Evolutionary conservation across 73 alveolate species (phyloP).

Genomic region (Paramecium biaurelia): DNA sequence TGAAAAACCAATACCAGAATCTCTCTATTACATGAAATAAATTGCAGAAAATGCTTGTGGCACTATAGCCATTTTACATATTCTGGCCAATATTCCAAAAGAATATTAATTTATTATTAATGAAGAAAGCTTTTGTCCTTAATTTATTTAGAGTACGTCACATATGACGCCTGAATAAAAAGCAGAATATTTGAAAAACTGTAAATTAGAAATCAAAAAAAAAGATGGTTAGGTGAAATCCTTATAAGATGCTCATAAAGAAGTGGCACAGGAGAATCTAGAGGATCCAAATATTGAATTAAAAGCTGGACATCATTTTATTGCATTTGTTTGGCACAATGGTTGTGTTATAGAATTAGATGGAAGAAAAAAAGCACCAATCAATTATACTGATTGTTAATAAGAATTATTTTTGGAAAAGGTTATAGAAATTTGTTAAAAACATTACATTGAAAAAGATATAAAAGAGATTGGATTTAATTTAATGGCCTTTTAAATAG

Average conservation of each 20-base stretch:
- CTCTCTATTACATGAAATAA: conserved; percentile 67
- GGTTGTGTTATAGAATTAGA: conserved; percentile 67
- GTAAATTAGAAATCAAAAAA: conserved; percentile 29
- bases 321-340: conserved; percentile 61
- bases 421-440: conserved; percentile 19
- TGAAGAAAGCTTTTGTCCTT: conserved; percentile 44
- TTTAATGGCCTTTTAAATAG: conserved; percentile 35
- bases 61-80: conserved; percentile 65
- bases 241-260: conserved; percentile 40
- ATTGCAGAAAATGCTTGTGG: conserved; percentile 72
- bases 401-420: conserved; percentile 54
- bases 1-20: background rate
- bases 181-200: conserved; percentile 41
- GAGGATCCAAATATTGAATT: conserved; percentile 8
- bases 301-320: conserved; percentile 63
- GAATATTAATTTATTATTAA: background rate
- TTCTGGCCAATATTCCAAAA: conserved; percentile 39
- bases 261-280: conserved; percentile 47
- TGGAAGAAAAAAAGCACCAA: conserved; percentile 68
- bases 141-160: background rate
- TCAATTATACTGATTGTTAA: conserved; percentile 51
- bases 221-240: conserved; percentile 1
- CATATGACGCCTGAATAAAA: conserved; percentile 54
- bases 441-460: conserved; percentile 7
- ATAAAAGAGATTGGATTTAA: conserved; percentile 1